Conservation (phyloP, 768 basidiomycete genomes). For the Amanita brunnescens region DNA sequence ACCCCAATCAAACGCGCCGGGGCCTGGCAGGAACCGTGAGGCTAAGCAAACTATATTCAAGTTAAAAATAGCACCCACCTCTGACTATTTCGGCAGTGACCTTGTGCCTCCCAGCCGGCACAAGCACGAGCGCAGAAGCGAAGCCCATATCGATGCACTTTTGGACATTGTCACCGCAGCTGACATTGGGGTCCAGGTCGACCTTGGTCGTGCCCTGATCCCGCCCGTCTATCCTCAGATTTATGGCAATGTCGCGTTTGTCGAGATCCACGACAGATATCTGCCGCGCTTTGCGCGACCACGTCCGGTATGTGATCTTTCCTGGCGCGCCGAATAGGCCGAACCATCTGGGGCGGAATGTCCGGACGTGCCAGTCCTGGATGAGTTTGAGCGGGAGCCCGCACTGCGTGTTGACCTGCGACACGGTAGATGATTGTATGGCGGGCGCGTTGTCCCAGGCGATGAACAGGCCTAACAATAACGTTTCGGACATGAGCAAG, state of each 20-base stretch:
- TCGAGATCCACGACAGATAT: conserved; percentile 3
- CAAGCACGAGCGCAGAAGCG: background rate
- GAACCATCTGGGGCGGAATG: too few relatives aligned
- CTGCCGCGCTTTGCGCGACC: background rate
- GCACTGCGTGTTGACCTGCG: background rate
- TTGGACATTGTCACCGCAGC: background rate
- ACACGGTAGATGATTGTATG: background rate
- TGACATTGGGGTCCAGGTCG: background rate
- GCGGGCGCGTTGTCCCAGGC: background rate
- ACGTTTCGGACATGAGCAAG: background rate
- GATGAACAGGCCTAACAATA: background rate
- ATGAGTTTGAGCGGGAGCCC: background rate
- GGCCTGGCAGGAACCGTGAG: background rate
- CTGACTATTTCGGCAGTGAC: too few relatives aligned
- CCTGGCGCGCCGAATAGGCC: background rate
- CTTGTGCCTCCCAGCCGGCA: background rate
- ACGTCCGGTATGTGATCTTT: background rate
- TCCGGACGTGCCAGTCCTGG: background rate
- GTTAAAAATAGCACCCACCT: background rate
- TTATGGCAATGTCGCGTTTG: background rate
- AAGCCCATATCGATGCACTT: too few relatives aligned
- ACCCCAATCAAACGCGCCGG: background rate
- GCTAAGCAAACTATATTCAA: background rate
- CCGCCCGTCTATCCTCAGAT: background rate
- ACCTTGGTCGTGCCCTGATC: background rate